A percentile compares a stretch with the other conserved stretches of the same genome.
phyloP scores from a whole-genome alignment of 345 rosid genomes.

The Linum trigynum region DNA sequence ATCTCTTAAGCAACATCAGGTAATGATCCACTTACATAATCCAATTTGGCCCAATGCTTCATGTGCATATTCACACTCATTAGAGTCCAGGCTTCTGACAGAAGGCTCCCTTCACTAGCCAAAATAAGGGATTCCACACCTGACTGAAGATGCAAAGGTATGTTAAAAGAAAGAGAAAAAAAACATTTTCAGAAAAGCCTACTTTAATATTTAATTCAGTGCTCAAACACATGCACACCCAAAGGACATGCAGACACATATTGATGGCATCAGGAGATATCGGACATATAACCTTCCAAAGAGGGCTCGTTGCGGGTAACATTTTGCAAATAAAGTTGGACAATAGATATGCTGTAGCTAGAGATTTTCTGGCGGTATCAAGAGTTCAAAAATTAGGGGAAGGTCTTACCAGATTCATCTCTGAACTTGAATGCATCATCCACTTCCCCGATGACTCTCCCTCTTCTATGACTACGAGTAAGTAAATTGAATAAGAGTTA shows the following conservation, averaged over 20 bases:
- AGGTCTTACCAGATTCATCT: slow-evolving; percentile 59
- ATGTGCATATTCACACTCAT: slow-evolving; percentile 68
- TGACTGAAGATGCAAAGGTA: slow-evolving; percentile 25
- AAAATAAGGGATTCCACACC: slow-evolving; percentile 55
- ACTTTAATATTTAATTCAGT: too few species aligned
- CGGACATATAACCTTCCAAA: too few species aligned
- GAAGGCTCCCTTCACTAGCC: slow-evolving; percentile 56
- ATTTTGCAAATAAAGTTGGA: too few species aligned
- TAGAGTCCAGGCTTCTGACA: slow-evolving; percentile 33
- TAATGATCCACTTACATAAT: slow-evolving; percentile 44
- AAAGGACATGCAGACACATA: too few species aligned
- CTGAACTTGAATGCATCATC: slow-evolving; percentile 35
- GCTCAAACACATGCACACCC: too few species aligned
- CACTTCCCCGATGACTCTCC: slow-evolving; percentile 66
- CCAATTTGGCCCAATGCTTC: slow-evolving; percentile 91
- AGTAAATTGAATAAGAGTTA: slow-evolving; percentile 65
- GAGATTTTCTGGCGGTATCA: not conserved
- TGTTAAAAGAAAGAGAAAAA: not conserved
- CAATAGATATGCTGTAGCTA: slow-evolving; percentile 4
- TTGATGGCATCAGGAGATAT: too few species aligned
- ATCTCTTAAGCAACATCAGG: slow-evolving; percentile 3
- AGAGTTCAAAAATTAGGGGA: slow-evolving; percentile 2
- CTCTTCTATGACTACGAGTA: slow-evolving; percentile 64
- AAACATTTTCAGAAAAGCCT: not conserved
- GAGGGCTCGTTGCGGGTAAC: too few species aligned